Percentiles rank a stretch among this genome's conserved stretches.
These are phyloP conservation scores for Casuarina glauca DNA, from an alignment of 306 rosid species.

Conservation along the genomic window DNA sequence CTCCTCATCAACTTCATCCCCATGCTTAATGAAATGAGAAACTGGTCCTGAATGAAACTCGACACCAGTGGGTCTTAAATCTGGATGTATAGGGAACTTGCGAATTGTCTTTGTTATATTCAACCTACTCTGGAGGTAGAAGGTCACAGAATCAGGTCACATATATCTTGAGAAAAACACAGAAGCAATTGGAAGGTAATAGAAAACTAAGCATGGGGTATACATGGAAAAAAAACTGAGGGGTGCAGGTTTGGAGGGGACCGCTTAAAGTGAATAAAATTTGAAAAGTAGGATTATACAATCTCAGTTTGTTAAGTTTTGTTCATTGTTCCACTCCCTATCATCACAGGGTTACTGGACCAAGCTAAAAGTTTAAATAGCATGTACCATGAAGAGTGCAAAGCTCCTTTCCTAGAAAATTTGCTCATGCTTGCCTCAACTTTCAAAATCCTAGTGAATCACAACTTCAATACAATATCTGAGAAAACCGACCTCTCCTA, in stretches of 20 bases:
- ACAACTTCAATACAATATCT: not conserved
- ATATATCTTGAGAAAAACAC: conserved; percentile 7
- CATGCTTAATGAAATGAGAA: conserved; percentile 72
- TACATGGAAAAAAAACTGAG: not conserved
- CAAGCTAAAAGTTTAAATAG: not conserved
- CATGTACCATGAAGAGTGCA: not conserved
- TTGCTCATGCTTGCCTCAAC: not conserved
- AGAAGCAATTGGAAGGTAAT: conserved; percentile 9
- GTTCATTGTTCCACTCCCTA: not conserved
- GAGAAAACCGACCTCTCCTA: not conserved
- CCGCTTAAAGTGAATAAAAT: not conserved
- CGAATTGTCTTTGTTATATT: conserved; percentile 91
- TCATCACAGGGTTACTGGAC: not conserved
- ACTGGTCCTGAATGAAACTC: conserved; percentile 83
- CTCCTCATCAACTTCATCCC: conserved; percentile 71
- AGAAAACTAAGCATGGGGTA: not conserved
- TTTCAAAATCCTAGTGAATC: not conserved
- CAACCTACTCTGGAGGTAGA: conserved; percentile 82
- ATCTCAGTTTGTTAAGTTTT: not conserved
- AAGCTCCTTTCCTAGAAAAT: not conserved
- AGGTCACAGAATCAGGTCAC: conserved; percentile 37
- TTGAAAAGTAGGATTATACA: not conserved
- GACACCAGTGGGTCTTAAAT: conserved; percentile 72
- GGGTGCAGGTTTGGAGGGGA: not conserved
- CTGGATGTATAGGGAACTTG: conserved; percentile 75